Evolutionary conservation across 2,329 filamentous ascomycete genomes (phyloP).

Genomic region (Rhinocladiella similis): DNA sequence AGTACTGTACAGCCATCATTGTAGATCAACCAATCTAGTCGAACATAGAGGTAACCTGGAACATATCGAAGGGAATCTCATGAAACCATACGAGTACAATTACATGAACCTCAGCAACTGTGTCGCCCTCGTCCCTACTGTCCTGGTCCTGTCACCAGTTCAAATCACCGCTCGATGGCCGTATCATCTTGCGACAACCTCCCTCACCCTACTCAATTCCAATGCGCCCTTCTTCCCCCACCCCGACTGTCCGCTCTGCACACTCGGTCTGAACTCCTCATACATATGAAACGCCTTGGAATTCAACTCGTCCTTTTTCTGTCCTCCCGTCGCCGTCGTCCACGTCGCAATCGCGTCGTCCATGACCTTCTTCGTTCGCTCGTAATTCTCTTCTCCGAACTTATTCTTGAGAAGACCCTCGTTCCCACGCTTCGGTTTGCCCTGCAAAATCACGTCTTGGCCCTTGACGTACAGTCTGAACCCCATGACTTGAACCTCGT

Average conservation of each 20-base stretch:
- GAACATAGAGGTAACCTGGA: no score
- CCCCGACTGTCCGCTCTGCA: constrained; percentile 71
- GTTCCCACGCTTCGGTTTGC: constrained; percentile 20
- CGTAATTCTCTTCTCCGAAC: constrained; percentile 13
- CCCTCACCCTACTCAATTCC: constrained; percentile 60
- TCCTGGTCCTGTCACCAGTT: no score
- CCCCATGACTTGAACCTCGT: constrained; percentile 23
- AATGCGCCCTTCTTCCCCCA: constrained; percentile 83
- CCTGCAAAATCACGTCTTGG: constrained; percentile 17
- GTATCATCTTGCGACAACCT: constrained; percentile 7
- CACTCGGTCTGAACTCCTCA: constrained; percentile 71
- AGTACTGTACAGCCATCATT: background rate
- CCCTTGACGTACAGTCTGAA: constrained; percentile 21
- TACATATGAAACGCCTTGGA: constrained; percentile 81
- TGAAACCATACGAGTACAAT: no score
- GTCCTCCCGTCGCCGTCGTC: background rate
- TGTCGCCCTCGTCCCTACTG: no score
- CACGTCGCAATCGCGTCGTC: constrained; percentile 15
- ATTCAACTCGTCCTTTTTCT: constrained; percentile 63
- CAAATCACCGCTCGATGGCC: no score
- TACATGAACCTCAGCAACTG: no score
- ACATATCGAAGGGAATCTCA: no score
- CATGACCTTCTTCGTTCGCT: constrained; percentile 15
- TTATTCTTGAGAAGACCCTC: constrained; percentile 17
- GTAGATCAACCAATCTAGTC: background rate